A percentile compares a stretch with the other conserved stretches of the same genome.
These are phyloP conservation scores for Kwoniella dendrophila DNA, from an alignment of 768 basidiomycete species.

Conservation along the genomic window DNA sequence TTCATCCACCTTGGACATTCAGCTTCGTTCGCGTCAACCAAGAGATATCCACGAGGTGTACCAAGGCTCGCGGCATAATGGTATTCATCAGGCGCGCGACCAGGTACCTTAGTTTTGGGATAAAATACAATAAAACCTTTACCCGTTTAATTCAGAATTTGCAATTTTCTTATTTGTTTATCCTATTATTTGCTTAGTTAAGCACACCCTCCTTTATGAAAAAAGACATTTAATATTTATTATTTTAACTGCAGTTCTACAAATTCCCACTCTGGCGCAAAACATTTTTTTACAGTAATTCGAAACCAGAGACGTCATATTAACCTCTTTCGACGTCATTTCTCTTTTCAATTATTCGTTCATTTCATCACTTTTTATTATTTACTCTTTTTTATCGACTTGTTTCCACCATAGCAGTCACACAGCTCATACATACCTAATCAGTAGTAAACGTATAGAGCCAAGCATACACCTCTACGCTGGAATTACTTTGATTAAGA, in stretches of 20 bases:
- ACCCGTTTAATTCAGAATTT: background rate
- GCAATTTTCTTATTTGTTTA: slow-evolving; percentile 8
- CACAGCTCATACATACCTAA: too few species aligned
- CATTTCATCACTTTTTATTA: background rate
- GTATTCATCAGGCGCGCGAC: background rate
- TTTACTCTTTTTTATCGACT: too few species aligned
- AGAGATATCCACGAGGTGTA: slow-evolving; percentile 1
- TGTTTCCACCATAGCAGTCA: background rate
- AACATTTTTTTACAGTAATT: background rate
- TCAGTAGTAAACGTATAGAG: too few species aligned
- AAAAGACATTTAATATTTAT: background rate
- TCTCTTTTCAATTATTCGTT: slow-evolving; percentile 6
- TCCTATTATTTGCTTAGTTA: slow-evolving; percentile 5
- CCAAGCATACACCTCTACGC: too few species aligned
- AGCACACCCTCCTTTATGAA: background rate
- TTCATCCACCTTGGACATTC: background rate
- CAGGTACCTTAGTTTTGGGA: background rate
- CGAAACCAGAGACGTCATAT: slow-evolving; percentile 6
- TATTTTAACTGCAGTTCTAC: too few species aligned
- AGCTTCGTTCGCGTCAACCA: too few species aligned
- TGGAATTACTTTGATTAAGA: too few species aligned
- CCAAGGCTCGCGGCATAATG: background rate
- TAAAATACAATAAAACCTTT: slow-evolving; percentile 9
- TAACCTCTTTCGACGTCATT: slow-evolving; percentile 14
- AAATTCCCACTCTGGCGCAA: background rate